Percentiles rank a stretch among this genome's conserved stretches.
Conservation (phyloP, 2,329 filamentous ascomycete species). For the Exophiala alcalophila region DNA sequence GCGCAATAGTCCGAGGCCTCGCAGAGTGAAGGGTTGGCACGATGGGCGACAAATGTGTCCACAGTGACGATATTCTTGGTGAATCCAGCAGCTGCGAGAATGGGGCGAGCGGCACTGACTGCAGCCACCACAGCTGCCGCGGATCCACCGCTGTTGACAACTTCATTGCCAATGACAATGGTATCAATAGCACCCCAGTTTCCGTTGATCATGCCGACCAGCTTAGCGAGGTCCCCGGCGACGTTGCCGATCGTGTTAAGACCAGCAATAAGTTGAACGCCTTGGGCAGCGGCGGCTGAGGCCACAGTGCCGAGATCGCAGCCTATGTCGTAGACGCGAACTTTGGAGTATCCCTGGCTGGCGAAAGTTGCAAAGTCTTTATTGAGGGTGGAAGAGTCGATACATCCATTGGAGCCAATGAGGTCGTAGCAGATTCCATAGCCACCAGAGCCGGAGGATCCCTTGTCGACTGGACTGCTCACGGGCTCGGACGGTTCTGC, state of each 20-base stretch:
- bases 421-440: slow-evolving; percentile 59
- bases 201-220: slow-evolving; percentile 58
- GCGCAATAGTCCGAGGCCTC: slow-evolving; percentile 72
- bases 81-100: slow-evolving; percentile 63
- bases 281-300: slow-evolving; percentile 60
- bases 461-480: background rate
- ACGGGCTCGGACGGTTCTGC: too few species aligned
- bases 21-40: slow-evolving; percentile 67
- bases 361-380: slow-evolving; percentile 61
- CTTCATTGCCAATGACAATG: slow-evolving; percentile 76
- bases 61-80: slow-evolving; percentile 72
- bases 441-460: slow-evolving; percentile 27
- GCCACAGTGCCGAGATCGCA: slow-evolving; percentile 66
- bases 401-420: slow-evolving; percentile 62
- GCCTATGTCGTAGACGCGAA: slow-evolving; percentile 78
- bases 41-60: slow-evolving; percentile 71
- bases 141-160: slow-evolving; percentile 62
- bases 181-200: slow-evolving; percentile 70
- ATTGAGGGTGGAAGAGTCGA: slow-evolving; percentile 60
- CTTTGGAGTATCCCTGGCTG: slow-evolving; percentile 54
- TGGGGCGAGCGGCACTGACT: slow-evolving; percentile 55
- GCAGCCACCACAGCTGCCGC: slow-evolving; percentile 56
- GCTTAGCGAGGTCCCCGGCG: slow-evolving; percentile 55
- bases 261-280: slow-evolving; percentile 71
- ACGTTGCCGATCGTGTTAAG: slow-evolving; percentile 64